Conservation (phyloP, 331 rosid species). For the Malus hybrid region DNA sequence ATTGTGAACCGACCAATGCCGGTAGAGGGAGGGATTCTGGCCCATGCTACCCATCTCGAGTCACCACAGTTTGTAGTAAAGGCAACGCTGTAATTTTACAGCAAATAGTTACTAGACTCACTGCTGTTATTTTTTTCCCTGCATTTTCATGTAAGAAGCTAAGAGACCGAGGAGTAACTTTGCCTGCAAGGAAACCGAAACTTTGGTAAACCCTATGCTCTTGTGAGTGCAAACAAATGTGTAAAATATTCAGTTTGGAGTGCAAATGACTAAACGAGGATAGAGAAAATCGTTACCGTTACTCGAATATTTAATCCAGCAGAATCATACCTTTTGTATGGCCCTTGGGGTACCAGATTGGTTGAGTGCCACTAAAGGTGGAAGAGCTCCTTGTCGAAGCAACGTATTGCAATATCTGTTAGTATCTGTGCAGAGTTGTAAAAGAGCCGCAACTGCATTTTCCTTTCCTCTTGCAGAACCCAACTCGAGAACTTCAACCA, state of each 20-base stretch:
- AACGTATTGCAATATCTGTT: constrained; percentile 14
- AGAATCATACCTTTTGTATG: constrained; percentile 8
- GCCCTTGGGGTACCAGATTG: constrained; percentile 23
- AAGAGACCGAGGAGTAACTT: constrained; percentile 9
- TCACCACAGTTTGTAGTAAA: too few species aligned
- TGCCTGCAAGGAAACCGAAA: constrained; percentile 4
- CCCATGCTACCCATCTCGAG: too few species aligned
- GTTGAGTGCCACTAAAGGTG: constrained; percentile 16
- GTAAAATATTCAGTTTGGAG: too few species aligned
- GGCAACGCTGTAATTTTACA: too few species aligned
- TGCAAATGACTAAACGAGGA: too few species aligned
- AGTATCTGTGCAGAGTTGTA: constrained; percentile 22
- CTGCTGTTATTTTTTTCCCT: too few species aligned
- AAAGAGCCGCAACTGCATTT: constrained; percentile 19
- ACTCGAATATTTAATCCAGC: too few species aligned
- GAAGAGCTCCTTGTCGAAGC: constrained; percentile 22
- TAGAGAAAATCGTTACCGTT: too few species aligned
- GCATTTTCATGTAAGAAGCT: background rate
- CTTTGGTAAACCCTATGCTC: background rate
- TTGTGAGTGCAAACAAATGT: too few species aligned
- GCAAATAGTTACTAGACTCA: background rate
- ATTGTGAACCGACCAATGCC: too few species aligned
- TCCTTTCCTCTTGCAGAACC: constrained; percentile 49
- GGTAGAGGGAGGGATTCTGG: too few species aligned
- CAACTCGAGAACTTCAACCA: constrained; percentile 23